phyloP scores from a whole-genome alignment of 2,329 filamentous ascomycete genomes.

The Penicillium aurantiogriseum region DNA sequence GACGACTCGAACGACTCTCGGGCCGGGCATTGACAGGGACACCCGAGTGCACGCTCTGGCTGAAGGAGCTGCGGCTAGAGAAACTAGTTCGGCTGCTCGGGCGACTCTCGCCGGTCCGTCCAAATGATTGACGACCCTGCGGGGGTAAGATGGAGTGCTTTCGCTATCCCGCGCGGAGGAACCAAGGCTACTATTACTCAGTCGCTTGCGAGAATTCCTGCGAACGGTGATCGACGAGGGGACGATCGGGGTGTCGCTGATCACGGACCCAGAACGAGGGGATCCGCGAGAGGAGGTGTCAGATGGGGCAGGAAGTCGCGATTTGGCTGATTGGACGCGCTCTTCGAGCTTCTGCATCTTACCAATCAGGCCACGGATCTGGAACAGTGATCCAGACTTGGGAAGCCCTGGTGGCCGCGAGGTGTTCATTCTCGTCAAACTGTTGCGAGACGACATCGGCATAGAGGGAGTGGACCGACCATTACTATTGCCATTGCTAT shows the following conservation, averaged over 20 bases:
- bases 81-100: slow-evolving; percentile 71
- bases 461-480: slow-evolving; percentile 48
- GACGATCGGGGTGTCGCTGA: slow-evolving; percentile 47
- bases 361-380: slow-evolving; percentile 89
- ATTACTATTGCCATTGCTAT: background rate
- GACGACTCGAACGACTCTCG: slow-evolving; percentile 63
- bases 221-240: slow-evolving; percentile 58
- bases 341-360: slow-evolving; percentile 98
- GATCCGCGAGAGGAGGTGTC: slow-evolving; percentile 76
- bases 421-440: slow-evolving; percentile 48
- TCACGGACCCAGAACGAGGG: slow-evolving; percentile 60
- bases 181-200: slow-evolving; percentile 44
- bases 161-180: slow-evolving; percentile 41
- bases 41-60: slow-evolving; percentile 40
- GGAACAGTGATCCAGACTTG: slow-evolving; percentile 73
- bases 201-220: slow-evolving; percentile 40
- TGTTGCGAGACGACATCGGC: slow-evolving; percentile 38
- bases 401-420: slow-evolving; percentile 51
- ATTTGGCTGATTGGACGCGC: slow-evolving; percentile 84
- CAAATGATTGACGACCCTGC: slow-evolving; percentile 49
- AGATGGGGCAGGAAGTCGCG: slow-evolving; percentile 81
- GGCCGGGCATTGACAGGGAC: slow-evolving; percentile 53
- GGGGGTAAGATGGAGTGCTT: slow-evolving; percentile 36
- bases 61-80: slow-evolving; percentile 47
- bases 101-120: slow-evolving; percentile 54